phyloP scores from a whole-genome alignment of 208 protist species.

The Trypanosomatidae sp. region DNA sequence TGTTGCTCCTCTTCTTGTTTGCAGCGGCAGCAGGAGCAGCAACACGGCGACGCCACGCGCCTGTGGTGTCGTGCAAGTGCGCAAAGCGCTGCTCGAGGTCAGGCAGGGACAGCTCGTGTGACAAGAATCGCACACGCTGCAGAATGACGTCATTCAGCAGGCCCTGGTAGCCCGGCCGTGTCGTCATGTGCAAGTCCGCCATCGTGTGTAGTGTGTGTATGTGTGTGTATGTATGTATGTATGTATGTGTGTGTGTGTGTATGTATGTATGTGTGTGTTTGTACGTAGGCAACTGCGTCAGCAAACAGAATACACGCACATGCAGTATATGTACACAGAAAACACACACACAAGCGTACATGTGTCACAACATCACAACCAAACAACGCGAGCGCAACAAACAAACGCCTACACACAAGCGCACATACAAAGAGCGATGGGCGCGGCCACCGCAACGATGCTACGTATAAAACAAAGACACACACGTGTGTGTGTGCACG shows the following conservation, averaged over 20 bases:
- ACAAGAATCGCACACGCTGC: constrained; percentile 31
- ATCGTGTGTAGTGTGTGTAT: constrained; percentile 3
- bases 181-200: constrained; percentile 21
- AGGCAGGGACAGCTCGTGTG: constrained; percentile 15
- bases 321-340: background rate
- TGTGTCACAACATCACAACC: background rate
- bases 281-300: no score
- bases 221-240: background rate
- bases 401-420: background rate
- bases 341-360: background rate
- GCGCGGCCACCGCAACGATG: no score
- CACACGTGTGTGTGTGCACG: background rate
- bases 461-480: no score
- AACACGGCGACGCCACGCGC: constrained; percentile 24
- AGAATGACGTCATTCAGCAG: constrained; percentile 41
- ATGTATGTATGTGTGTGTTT: no score
- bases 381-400: background rate
- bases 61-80: constrained; percentile 29
- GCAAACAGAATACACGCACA: no score
- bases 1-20: background rate
- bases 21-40: background rate
- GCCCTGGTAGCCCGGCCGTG: constrained; percentile 42
- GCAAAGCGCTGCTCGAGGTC: constrained; percentile 38
- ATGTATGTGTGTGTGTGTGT: background rate
- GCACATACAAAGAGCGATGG: background rate